Conservation (phyloP, 2,329 filamentous ascomycete genomes). For the Pleurostoma richardsiae region DNA sequence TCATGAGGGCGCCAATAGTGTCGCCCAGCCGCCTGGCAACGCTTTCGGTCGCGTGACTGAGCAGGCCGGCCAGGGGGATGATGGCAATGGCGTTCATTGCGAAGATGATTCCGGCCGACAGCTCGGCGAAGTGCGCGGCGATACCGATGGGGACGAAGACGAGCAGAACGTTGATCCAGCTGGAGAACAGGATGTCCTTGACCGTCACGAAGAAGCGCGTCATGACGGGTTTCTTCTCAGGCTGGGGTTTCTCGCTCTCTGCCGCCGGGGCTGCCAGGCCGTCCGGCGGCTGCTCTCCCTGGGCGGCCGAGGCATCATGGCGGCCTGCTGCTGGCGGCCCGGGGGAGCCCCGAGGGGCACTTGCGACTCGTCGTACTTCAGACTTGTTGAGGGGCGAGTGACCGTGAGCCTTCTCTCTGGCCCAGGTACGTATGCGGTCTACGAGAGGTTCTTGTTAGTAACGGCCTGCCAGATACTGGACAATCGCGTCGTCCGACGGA, state of each 20-base stretch:
- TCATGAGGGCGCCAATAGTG: constrained; percentile 53
- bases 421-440: constrained; percentile 23
- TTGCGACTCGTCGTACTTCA: constrained; percentile 1
- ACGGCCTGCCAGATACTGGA: too few relatives aligned
- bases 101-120: constrained; percentile 41
- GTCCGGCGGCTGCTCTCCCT: not conserved
- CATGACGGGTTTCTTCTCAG: constrained; percentile 11
- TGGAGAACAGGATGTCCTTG: constrained; percentile 53
- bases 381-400: constrained; percentile 11
- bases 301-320: not conserved
- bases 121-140: constrained; percentile 36
- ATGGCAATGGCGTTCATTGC: constrained; percentile 60
- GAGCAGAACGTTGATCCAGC: constrained; percentile 61
- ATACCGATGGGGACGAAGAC: constrained; percentile 69
- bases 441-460: constrained; percentile 1
- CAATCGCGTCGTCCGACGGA: too few relatives aligned
- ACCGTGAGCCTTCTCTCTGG: constrained; percentile 20
- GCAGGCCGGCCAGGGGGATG: constrained; percentile 50
- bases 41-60: constrained; percentile 56
- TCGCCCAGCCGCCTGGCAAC: constrained; percentile 53
- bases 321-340: not conserved
- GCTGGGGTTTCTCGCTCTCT: constrained; percentile 5
- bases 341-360: constrained; percentile 1
- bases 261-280: not conserved
- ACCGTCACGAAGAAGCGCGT: constrained; percentile 35